Evolutionary conservation across 140 eudicot species (phyloP), one percentile per base, ranked within the genome.

Genomic region (Anethum foeniculum): DNA sequence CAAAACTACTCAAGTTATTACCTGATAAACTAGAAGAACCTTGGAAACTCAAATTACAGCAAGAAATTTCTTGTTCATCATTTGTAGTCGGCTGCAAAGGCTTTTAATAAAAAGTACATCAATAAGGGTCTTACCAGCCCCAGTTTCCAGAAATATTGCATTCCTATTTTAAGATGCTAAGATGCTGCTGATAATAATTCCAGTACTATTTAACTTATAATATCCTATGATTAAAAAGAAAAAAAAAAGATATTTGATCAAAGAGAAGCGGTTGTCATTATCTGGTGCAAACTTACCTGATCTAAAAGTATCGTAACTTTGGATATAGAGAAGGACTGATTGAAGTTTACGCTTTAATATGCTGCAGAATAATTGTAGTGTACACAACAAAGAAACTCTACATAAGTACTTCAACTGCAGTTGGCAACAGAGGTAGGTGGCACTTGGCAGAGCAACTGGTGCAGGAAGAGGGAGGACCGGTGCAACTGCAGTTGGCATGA

Each of bases 11-110:
- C 13, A n/a, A 25, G 52, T 39, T 19, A 39, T n/a, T 86, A 94
- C 99, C 97, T 94, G 99, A 86, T 94, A 94, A 82, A 94, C 99
- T 72, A 94, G 94, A 1, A 97, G 97, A 88, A 94, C 98, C 85
- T 94, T 94, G 77, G 98, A 97, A 76, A 94, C 98, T 85, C 92
- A 84, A 89, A 94, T 92, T 12, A 94, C 93, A 38, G 98, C 96
- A 21, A 92, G 87, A 87, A 90, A 85, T 83, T 94, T 94, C 89
- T 90, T 94, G 85, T 91, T 90, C 76, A 84, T 86, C 79, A 58
- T 87, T 86, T 89, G 92, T 86, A 94, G 72, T 81, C 89, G 92
- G 85, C 23, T 48, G 82, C 62, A 84, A 60, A 92, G 81, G 71
- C 98, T 92, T 85, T 80, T 90, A 58, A 92, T 92, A 44, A 94